These are phyloP conservation scores for Colletotrichum sp. DNA, from an alignment of 2,329 filamentous ascomycete genomes.

Conservation along the genomic window DNA sequence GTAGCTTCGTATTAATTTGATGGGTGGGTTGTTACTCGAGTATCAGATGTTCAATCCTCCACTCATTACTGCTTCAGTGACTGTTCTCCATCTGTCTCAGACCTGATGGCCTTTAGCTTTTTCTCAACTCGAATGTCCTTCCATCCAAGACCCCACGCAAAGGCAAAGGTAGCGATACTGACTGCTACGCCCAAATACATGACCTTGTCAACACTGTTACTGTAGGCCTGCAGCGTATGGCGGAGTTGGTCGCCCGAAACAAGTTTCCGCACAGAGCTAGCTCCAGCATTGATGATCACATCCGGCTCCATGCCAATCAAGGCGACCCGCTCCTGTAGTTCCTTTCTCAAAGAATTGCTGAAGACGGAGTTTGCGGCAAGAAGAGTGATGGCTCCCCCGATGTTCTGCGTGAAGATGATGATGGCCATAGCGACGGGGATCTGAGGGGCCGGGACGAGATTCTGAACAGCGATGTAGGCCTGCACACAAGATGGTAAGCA, in stretches of 20 bases:
- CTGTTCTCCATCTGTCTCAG: neutral
- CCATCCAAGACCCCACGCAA: constrained; percentile 50
- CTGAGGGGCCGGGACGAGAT: neutral
- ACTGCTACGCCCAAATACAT: constrained; percentile 35
- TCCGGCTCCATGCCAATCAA: neutral
- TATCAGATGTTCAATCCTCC: rapidly evolving
- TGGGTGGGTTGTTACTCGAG: neutral
- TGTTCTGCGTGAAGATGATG: constrained; percentile 9
- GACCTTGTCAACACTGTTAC: constrained; percentile 33
- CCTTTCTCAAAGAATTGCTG: constrained; percentile 33
- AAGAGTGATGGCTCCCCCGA: constrained; percentile 22
- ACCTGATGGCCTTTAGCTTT: neutral
- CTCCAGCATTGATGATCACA: constrained; percentile 44
- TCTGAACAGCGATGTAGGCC: constrained; percentile 17
- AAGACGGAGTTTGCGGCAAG: constrained; percentile 26
- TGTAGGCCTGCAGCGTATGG: constrained; percentile 44
- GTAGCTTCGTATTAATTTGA: neutral
- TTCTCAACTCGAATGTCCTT: constrained; percentile 45
- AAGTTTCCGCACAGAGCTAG: constrained; percentile 37
- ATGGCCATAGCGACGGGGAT: constrained; percentile 15
- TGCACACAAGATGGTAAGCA: neutral
- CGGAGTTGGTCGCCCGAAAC: constrained; percentile 33
- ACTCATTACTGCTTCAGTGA: neutral
- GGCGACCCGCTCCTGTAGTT: constrained; percentile 24
- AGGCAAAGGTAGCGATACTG: constrained; percentile 34